Conservation (phyloP, 371 early-diverging fungal genomes). For the Circinella minor region DNA sequence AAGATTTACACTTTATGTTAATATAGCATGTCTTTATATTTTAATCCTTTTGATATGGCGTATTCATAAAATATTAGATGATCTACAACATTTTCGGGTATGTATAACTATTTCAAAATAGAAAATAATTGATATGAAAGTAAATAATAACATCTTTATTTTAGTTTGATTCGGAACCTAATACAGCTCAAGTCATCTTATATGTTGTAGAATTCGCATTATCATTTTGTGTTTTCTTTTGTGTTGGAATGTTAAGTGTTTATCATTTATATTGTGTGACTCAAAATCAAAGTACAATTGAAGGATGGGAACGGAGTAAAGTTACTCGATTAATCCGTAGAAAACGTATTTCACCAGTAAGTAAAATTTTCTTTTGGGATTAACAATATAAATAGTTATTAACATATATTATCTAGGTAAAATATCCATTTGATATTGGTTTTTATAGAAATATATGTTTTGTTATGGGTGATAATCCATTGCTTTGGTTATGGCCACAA, state of each 20-base stretch:
- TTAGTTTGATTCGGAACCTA: constrained; percentile 60
- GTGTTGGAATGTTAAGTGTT: constrained; percentile 78
- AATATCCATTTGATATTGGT: constrained; percentile 95
- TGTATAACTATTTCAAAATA: background rate
- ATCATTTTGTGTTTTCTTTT: constrained; percentile 74
- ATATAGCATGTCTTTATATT: constrained; percentile 58
- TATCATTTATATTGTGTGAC: constrained; percentile 85
- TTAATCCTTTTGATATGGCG: constrained; percentile 39
- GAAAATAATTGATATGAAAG: background rate
- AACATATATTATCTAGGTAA: constrained; percentile 39
- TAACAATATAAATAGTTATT: background rate
- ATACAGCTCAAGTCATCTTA: constrained; percentile 63
- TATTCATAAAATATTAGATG: constrained; percentile 36
- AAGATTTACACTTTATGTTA: constrained; percentile 79
- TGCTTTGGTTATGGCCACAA: constrained; percentile 77
- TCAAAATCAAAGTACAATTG: constrained; percentile 94
- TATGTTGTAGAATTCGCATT: constrained; percentile 77
- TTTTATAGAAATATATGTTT: constrained; percentile 69
- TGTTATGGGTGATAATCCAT: constrained; percentile 74
- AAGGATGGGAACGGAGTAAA: constrained; percentile 82
- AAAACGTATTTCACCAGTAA: constrained; percentile 63
- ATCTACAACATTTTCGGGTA: constrained; percentile 45
- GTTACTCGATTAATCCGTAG: constrained; percentile 72
- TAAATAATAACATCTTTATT: background rate
- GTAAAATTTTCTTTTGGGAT: background rate